phyloP scores from a whole-genome alignment of 2,329 filamentous ascomycete species.

The Colletotrichum higginsianum region DNA sequence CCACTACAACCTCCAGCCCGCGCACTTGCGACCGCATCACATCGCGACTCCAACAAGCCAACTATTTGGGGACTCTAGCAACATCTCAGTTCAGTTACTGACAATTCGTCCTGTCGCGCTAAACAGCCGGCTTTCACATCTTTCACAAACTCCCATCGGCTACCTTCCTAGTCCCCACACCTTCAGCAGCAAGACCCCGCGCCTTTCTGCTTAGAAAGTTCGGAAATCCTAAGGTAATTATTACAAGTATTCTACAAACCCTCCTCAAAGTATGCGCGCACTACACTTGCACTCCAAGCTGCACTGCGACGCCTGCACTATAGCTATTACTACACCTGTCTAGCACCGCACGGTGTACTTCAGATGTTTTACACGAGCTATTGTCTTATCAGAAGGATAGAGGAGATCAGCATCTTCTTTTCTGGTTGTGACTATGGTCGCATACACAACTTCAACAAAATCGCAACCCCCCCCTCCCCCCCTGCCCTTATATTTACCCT shows the following conservation, averaged over 20 bases:
- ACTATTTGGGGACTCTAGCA: slow-evolving; percentile 5
- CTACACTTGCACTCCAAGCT: not conserved
- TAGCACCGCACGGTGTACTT: not conserved
- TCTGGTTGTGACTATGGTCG: not conserved
- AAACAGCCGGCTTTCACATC: not conserved
- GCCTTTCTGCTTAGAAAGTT: slow-evolving; percentile 27
- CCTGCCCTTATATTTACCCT: not conserved
- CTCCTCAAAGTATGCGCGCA: not conserved
- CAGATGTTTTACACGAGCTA: not conserved
- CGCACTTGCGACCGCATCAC: slow-evolving; percentile 22
- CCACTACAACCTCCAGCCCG: slow-evolving; percentile 23
- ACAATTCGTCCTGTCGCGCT: not conserved
- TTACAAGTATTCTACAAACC: slow-evolving; percentile 14
- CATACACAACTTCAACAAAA: slow-evolving; percentile 16
- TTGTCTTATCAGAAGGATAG: too few relatives aligned
- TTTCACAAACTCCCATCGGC: not conserved
- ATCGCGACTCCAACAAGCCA: slow-evolving; percentile 15
- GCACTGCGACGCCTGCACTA: too few relatives aligned
- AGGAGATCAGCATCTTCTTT: not conserved
- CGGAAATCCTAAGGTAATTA: slow-evolving; percentile 30
- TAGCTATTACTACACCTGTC: too few relatives aligned
- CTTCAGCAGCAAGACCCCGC: slow-evolving; percentile 6
- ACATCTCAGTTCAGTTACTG: not conserved
- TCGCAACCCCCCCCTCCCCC: not conserved
- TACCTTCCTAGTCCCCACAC: not conserved